Base-by-base conservation (phyloP, 495 filamentous ascomycete species). In the Penicillium lagena region DNA sequence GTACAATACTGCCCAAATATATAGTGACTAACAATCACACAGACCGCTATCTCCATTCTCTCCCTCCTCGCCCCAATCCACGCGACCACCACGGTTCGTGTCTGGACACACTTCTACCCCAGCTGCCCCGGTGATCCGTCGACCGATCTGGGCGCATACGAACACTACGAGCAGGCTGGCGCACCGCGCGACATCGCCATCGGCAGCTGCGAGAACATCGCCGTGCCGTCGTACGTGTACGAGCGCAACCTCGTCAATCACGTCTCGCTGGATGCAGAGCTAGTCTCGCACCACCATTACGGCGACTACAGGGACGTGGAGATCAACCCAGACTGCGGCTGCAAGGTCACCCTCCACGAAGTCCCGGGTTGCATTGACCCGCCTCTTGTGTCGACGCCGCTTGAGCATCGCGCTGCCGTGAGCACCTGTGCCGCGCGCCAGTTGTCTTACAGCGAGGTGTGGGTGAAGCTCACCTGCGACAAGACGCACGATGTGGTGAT, bases 41-140 rank as follows among this genome's bases (percentile, higher is more conserved):
- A 34, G 32, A 34, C 45, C 12, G 32, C 44, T 31, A 13, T 39
- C 6, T 10, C 42, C 27, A 45, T 60, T 31, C 40, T 64, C n/a
- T 48, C 56, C 38, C 46, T 69, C 39, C 50, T 58, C 42, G 50
- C 52, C 13, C 38, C 62, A 32, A 51, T 63, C 13, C 40, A 45
- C 12, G 61, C 66, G 33, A 34, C 49, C 12, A 59, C 42, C 27
- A 52, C 53, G 10, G 63, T 59, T 12, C 54, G 60, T 13, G 46
- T 68, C 31, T 62, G 56, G 56, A 59, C 66, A 50, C 61, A 59
- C 40, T 71, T 68, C 63, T 65, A 63, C 42, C 58, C 64, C 7
- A 49, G 32, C 40, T 71, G 68, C 29, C 66, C 64, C 2, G 47
- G 46, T 35, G 57, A 63, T 1, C 29, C 51, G 17, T 52, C 54